Evolutionary conservation across 768 basidiomycete genomes (phyloP), one percentile per base, ranked within the genome.

Genomic region (Suillus discolor): DNA sequence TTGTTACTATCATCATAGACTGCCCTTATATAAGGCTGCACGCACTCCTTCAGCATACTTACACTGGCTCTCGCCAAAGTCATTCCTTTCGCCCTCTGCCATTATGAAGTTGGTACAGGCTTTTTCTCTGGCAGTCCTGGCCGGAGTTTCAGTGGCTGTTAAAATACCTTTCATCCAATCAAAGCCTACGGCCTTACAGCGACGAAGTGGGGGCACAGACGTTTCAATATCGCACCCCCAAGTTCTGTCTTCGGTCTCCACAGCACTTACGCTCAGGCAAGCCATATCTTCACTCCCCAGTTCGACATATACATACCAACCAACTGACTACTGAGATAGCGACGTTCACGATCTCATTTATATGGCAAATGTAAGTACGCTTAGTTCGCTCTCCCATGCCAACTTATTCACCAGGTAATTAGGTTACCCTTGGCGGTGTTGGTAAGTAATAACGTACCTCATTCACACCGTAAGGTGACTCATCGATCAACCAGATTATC

Each of bases 321-420:
- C 15, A 8, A 63, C 42, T 72, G 72, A 76, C 65, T 6, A 60
- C 61, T 61, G 61, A 64, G 65, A 31, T 65, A 94, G 92, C 71
- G 86, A 90, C 68, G 84, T 88, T 34, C 85, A 88, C 67, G 93
- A 94, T 78, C 73, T 94, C 75, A 82, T 94, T 65, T 95, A 95
- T 70, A 84, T 93, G 64, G 84, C 88, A 63, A 88, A 94, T 72
- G 91, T 92, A 70, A 77, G 89, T 79, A 9, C 23, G 28, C 6
- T 38, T 49, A 5, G 25, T 23, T 63, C 59, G 12, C n/a, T 0
- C 3, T 42, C 51, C 54, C 16, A 18, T 39, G 9, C 16, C 20
- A 4, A 0, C 15, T 18, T 0, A 25, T 41, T 34, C 49, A 51
- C 44, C 20, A 45, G 4, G 38, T 61, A 66, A 31, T 53, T 71